Conservation (phyloP, 2,329 filamentous ascomycete genomes). For the Fonsecaea multimorphosa region DNA sequence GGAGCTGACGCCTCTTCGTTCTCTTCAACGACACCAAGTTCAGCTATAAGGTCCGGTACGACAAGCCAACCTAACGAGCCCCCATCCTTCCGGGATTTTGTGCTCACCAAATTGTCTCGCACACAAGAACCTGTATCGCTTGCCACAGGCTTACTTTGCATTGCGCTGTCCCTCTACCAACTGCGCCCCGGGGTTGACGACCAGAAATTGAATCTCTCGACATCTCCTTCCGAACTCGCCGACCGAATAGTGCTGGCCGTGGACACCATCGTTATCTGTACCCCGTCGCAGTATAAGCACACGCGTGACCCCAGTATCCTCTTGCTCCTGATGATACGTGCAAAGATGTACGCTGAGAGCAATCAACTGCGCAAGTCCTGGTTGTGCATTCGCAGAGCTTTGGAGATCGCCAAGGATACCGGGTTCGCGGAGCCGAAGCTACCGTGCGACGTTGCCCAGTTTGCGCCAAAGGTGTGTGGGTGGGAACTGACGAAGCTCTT, state of each 20-base stretch:
- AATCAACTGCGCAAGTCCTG: conserved; percentile 38
- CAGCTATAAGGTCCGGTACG: not conserved
- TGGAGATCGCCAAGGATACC: conserved; percentile 28
- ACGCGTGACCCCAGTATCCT: conserved; percentile 26
- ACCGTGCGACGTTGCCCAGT: conserved; percentile 4
- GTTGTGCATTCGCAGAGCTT: conserved; percentile 31
- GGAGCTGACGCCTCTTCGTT: not conserved
- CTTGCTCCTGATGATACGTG: conserved; percentile 34
- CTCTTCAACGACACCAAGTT: not conserved
- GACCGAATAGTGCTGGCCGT: conserved; percentile 35
- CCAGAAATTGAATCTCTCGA: conserved; percentile 29
- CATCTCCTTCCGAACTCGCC: conserved; percentile 26
- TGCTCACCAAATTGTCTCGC: conserved; percentile 29
- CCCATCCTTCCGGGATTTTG: conserved; percentile 33
- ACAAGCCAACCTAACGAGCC: not conserved
- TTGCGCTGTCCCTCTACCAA: conserved; percentile 35
- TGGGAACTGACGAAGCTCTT: conserved; percentile 23
- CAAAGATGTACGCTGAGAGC: conserved; percentile 37
- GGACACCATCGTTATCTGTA: conserved; percentile 34
- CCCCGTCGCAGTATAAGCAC: conserved; percentile 24
- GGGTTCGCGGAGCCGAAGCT: conserved; percentile 27
- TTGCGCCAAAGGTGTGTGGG: conserved; percentile 12
- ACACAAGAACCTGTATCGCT: conserved; percentile 26
- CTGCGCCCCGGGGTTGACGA: conserved; percentile 36
- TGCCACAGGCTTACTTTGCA: conserved; percentile 34